phyloP scores from a whole-genome alignment of 345 rosid genomes.

The Stellera chamaejasme region DNA sequence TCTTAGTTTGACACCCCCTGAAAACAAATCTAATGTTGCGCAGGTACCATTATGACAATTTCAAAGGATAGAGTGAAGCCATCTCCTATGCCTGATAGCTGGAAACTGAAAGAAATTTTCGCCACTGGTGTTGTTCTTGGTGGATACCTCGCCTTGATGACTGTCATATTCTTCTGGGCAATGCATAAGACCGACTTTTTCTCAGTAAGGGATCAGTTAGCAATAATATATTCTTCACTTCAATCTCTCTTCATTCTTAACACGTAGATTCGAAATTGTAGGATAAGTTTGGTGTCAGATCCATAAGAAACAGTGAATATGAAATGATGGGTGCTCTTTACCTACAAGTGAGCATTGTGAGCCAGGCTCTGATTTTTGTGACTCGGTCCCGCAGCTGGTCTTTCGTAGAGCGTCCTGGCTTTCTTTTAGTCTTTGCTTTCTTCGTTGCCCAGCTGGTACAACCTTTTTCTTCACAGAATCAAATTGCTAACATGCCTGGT shows the following conservation, averaged over 20 bases:
- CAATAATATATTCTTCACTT: conserved; percentile 4
- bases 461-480: neutral
- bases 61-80: conserved; percentile 87
- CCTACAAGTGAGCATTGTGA: conserved; percentile 88
- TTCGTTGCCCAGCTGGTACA: conserved; percentile 52
- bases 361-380: conserved; percentile 82
- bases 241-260: neutral
- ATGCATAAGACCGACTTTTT: conserved; percentile 53
- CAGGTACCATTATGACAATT: conserved; percentile 87
- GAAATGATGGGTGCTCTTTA: conserved; percentile 77
- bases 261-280: conserved; percentile 12
- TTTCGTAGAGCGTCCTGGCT: conserved; percentile 62
- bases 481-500: no score
- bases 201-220: conserved; percentile 24
- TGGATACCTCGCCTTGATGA: conserved; percentile 62
- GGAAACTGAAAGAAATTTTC: conserved; percentile 80
- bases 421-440: conserved; percentile 46
- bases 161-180: conserved; percentile 73
- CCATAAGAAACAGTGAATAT: conserved; percentile 21
- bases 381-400: conserved; percentile 90
- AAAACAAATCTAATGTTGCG: neutral
- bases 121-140: conserved; percentile 79
- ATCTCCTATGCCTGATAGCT: conserved; percentile 83
- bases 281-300: conserved; percentile 53
- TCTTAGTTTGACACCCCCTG: no score